Base-by-base conservation (phyloP, 2,329 filamentous ascomycete genomes). In the Beauveria sp. region DNA sequence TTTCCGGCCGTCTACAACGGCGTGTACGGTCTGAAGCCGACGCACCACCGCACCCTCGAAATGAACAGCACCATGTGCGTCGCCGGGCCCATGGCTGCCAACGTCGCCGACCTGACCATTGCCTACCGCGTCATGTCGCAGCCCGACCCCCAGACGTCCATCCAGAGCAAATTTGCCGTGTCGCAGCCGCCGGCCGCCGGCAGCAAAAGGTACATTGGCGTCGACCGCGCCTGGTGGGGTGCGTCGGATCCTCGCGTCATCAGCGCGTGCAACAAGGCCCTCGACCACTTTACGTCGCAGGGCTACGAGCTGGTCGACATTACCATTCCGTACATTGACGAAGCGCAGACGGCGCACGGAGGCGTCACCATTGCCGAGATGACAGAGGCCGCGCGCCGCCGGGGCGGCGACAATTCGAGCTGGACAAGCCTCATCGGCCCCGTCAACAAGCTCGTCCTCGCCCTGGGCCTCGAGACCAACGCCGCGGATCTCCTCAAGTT, bases 111-210 rank as follows among this genome's bases (percentile, higher is more conserved):
- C 68, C 82, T 97, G 6, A 87, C 88, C 63, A 80, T 92, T 57
- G 88, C 89, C n/a, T 97, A 94, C 76, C 86, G 90, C 55, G 71
- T 90, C 67, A 91, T 96, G 82, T 82, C 89, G 2, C 81, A 85
- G 57, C 89, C 91, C 0, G 83, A 96, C 67, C 83, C 87, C 0
- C 73, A 79, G 2, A 81, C 88, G 70, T 76, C 80, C 0, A 73
- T 80, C 8, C 88, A 88, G 20, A 74, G 81, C 8, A 75, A 80
- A 16, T 94, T 96, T 71, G 81, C 82, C 0, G 79, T 84, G 4
- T 84, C 84, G 16, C 65, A 76, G 8, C 75, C 81, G 4, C 75
- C 76, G 0, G 67, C 68, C 6, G 73, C 76, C 1, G 69, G 73
- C 0, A 67, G 73, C 43, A 79, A 78, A 64, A 88, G 87, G 67